A percentile compares a stretch with the other conserved stretches of the same genome.
Conservation (phyloP, 2,329 filamentous ascomycete species). For the Iodosphaeria phyllophila region DNA sequence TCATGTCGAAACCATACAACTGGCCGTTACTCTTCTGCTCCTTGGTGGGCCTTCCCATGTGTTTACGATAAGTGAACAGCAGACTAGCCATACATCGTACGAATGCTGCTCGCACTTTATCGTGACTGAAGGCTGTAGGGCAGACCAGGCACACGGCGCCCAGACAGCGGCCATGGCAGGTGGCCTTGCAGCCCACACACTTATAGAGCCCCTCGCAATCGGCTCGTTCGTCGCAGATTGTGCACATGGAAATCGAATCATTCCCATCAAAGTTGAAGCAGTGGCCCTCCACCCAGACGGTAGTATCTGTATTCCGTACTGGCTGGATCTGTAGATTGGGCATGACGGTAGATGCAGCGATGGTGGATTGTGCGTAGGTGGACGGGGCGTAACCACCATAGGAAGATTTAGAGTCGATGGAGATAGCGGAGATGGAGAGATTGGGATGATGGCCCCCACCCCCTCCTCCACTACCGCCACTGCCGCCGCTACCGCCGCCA, state of each 20-base stretch:
- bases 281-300: constrained; percentile 71
- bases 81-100: constrained; percentile 47
- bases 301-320: constrained; percentile 60
- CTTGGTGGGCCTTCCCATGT: constrained; percentile 37
- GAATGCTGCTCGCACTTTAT: constrained; percentile 44
- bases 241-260: constrained; percentile 44
- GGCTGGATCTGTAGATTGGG: constrained; percentile 66
- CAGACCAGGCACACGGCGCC: constrained; percentile 46
- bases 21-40: constrained; percentile 42
- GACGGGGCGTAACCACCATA: constrained; percentile 65
- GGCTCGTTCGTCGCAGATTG: constrained; percentile 58
- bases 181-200: constrained; percentile 44
- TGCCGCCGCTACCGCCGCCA: no score
- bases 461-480: no score
- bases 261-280: constrained; percentile 48
- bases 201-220: constrained; percentile 56
- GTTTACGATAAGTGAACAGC: constrained; percentile 47
- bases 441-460: constrained; percentile 42
- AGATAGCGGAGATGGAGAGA: constrained; percentile 38
- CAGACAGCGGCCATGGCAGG: constrained; percentile 40
- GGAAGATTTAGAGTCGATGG: constrained; percentile 48
- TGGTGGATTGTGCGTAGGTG: constrained; percentile 68
- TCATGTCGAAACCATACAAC: constrained; percentile 45
- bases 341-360: constrained; percentile 76
- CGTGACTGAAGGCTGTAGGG: constrained; percentile 39